Percentiles rank a stretch among this genome's conserved stretches.
Evolutionary conservation across 179 eudicot genomes (phyloP).

Genomic region (Drosera spatulata): DNA sequence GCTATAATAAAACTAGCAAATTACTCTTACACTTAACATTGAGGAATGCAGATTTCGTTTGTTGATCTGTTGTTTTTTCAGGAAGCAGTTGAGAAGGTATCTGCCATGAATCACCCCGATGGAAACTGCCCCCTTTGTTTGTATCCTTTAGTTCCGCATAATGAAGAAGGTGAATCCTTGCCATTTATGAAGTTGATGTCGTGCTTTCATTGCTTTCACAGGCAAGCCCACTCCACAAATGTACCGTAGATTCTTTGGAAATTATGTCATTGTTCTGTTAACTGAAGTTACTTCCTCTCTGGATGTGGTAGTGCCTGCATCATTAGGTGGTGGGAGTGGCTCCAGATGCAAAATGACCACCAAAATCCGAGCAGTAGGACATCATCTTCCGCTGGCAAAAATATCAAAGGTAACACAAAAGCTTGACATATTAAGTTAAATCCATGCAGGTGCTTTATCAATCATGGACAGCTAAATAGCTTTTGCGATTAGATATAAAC

Average conservation of each 20-base stretch:
- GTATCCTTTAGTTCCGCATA: conserved; percentile 64
- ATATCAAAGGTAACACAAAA: conserved; percentile 15
- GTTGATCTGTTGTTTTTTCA: conserved; percentile 18
- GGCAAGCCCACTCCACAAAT: conserved; percentile 29
- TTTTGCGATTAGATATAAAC: no score
- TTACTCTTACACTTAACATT: no score
- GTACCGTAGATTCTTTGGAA: neutral
- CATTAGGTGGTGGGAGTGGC: conserved; percentile 88
- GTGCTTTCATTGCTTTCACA: conserved; percentile 95
- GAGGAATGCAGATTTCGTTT: neutral
- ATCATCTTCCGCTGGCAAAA: conserved; percentile 14
- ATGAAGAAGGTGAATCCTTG: conserved; percentile 21
- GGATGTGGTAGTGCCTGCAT: conserved; percentile 58
- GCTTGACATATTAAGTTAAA: no score
- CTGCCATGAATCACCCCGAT: conserved; percentile 93
- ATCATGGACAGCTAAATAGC: no score
- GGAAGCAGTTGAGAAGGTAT: conserved; percentile 87
- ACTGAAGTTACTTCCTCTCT: conserved; percentile 9
- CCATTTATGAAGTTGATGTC: conserved; percentile 98
- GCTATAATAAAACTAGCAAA: no score
- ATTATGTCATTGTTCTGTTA: neutral
- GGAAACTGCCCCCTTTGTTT: conserved; percentile 92
- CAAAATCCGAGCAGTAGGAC: conserved; percentile 8
- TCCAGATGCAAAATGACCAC: conserved; percentile 35
- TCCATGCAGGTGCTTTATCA: no score